phyloP scores from a whole-genome alignment of 805 yeast genomes.

The Hanseniaspora pseudoguilliermondii region DNA sequence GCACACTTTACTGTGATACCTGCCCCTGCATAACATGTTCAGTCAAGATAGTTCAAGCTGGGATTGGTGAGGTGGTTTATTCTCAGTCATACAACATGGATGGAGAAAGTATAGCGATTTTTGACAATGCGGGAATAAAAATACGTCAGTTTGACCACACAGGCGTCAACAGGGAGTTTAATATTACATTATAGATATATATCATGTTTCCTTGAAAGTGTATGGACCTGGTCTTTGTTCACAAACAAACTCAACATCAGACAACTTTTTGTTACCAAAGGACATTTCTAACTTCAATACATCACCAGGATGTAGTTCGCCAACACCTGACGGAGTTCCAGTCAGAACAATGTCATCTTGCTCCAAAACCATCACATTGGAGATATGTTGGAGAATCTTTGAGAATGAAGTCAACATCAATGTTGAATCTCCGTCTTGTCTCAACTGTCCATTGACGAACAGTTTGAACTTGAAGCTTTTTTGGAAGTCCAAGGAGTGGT shows the following conservation, averaged over 20 bases:
- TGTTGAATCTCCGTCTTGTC: slow-evolving; percentile 63
- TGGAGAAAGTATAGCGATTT: slow-evolving; percentile 52
- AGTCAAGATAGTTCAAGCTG: slow-evolving; percentile 86
- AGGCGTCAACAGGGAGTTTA: background rate
- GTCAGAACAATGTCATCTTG: slow-evolving; percentile 86
- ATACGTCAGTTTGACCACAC: slow-evolving; percentile 44
- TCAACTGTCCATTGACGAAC: slow-evolving; percentile 50
- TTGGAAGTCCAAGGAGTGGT: slow-evolving; percentile 47
- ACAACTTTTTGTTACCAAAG: slow-evolving; percentile 44
- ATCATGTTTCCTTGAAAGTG: slow-evolving; percentile 34
- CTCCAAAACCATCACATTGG: slow-evolving; percentile 79
- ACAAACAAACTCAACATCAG: slow-evolving; percentile 31
- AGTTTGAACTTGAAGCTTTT: slow-evolving; percentile 23
- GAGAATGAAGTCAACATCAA: slow-evolving; percentile 86
- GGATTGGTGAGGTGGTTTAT: slow-evolving; percentile 82
- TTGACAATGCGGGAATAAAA: slow-evolving; percentile 58
- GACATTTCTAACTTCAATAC: slow-evolving; percentile 48
- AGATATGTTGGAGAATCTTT: slow-evolving; percentile 63
- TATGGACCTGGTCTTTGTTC: slow-evolving; percentile 49
- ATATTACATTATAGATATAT: background rate
- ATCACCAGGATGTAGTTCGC: slow-evolving; percentile 70
- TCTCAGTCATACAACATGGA: slow-evolving; percentile 92
- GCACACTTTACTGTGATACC: slow-evolving; percentile 81
- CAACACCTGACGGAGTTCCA: slow-evolving; percentile 98
- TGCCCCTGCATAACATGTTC: slow-evolving; percentile 96